A percentile compares a stretch with the other conserved stretches of the same genome.
phyloP scores from a whole-genome alignment of 768 basidiomycete species.

The Lactarius indigo region DNA sequence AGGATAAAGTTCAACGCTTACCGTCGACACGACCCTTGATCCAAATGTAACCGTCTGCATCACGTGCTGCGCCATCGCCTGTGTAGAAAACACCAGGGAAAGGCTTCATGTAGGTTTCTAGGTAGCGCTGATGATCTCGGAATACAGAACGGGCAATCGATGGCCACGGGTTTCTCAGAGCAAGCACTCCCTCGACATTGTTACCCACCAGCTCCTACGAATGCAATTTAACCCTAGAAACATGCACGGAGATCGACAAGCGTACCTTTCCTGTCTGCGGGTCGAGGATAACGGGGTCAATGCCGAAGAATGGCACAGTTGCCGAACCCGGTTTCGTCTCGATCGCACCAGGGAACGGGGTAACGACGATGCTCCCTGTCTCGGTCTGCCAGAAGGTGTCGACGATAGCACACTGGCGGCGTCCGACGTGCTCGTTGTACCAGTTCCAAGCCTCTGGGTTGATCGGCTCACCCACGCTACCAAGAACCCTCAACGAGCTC shows the following conservation, averaged over 20 bases:
- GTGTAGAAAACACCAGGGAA: constrained; percentile 94
- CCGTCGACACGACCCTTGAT: constrained; percentile 97
- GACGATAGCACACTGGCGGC: constrained; percentile 84
- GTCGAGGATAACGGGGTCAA: constrained; percentile 85
- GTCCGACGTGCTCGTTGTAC: constrained; percentile 95
- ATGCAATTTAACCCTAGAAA: not conserved
- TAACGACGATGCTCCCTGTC: constrained; percentile 93
- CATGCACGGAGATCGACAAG: not conserved
- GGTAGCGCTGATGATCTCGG: constrained; percentile 84
- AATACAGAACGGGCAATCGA: constrained; percentile 92
- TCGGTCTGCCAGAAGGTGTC: constrained; percentile 99
- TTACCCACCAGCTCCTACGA: constrained; percentile 65
- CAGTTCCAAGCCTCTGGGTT: constrained; percentile 99
- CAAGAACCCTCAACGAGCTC: constrained; percentile 77
- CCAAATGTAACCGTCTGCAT: constrained; percentile 97
- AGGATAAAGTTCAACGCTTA: constrained; percentile 34
- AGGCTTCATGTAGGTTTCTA: constrained; percentile 77
- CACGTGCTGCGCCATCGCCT: constrained; percentile 95
- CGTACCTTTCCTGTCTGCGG: constrained; percentile 66
- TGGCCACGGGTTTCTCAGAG: constrained; percentile 86
- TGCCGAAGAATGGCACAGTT: constrained; percentile 97
- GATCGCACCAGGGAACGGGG: constrained; percentile 94
- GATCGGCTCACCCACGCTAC: constrained; percentile 96
- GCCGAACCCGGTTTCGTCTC: constrained; percentile 95
- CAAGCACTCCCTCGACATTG: constrained; percentile 88